phyloP scores from a whole-genome alignment of 768 basidiomycete species.

The Baorangia bicolor region DNA sequence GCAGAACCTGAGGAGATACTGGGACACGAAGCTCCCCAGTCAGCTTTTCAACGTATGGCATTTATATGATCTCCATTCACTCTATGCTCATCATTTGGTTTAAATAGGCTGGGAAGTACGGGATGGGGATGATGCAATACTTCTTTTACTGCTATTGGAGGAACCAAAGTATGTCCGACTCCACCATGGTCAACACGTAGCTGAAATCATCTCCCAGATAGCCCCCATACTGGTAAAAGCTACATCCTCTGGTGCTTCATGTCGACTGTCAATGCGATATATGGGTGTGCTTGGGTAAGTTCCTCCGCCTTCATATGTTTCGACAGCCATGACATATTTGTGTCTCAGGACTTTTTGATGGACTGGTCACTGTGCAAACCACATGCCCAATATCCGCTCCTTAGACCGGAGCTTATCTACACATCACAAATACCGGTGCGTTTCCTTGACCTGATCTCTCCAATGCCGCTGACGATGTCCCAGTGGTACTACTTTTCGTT shows the following conservation, averaged over 20 bases:
- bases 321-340: neutral
- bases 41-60: constrained; percentile 84
- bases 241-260: constrained; percentile 73
- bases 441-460: neutral
- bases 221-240: constrained; percentile 39
- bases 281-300: constrained; percentile 77
- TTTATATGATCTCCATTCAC: neutral
- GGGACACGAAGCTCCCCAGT: constrained; percentile 66
- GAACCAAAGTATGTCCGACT: constrained; percentile 45
- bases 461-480: neutral
- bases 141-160: constrained; percentile 80
- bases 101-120: constrained; percentile 81
- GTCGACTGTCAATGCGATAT: constrained; percentile 61
- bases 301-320: neutral
- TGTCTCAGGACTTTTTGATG: constrained; percentile 74
- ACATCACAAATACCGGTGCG: constrained; percentile 56
- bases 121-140: constrained; percentile 59
- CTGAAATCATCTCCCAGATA: constrained; percentile 21
- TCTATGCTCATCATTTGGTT: neutral
- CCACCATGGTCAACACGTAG: neutral
- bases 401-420: constrained; percentile 79
- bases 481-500: constrained; percentile 80
- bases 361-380: constrained; percentile 86
- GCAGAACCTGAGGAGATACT: constrained; percentile 86
- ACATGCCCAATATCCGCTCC: constrained; percentile 52